Evolutionary conservation across 1,139 yeast genomes (phyloP), one percentile per base, ranked within the genome.

Genomic region (Geotrichum siamense): DNA sequence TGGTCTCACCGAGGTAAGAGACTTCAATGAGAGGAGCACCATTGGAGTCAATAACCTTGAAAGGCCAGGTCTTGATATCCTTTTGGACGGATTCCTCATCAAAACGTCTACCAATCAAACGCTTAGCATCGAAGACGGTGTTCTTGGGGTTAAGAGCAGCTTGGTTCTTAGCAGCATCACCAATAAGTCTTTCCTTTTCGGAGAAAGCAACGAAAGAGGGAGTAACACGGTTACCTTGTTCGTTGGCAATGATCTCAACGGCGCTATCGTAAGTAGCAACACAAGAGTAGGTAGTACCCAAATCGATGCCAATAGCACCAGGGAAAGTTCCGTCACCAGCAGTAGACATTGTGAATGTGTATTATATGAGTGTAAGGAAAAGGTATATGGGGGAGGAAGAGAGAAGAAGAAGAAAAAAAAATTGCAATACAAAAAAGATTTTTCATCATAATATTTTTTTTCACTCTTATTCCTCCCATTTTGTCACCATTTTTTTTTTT

Each of bases 131-230:
- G 73, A 87, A 87, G 63, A 87, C 94, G 60, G 96, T 87, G 85
- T 87, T 86, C 67, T 68, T 75, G 72, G 96, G 96, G 86, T 86
- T 86, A 72, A 86, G 76, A 68, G 96, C 96, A 67, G 96, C 96
- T 76, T 87, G 96, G 74, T 86, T 86, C 85, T 86, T 86, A 68
- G 96, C 96, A 65, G 96, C 95, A 74, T 87, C 96, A 78, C 97
- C 97, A 65, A 89, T 85, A 68, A 89, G 80, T 79, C 97, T 83
- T 78, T 86, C 96, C 75, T 84, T 89, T 68, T 83, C 82, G 65
- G 94, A 85, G 85, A 86, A 86, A 61, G 96, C 96, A 69, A 86
- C 96, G 78, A 85, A 86, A 57, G 96, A 87, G 67, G 96, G 96
- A 63, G 96, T 87, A 67, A 85, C 93, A 78, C 96, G 85, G 89